Percentiles rank a stretch among this genome's conserved stretches.
phyloP scores from a whole-genome alignment of 192 early-diverging fungal genomes.

The Coemansia reversa region DNA sequence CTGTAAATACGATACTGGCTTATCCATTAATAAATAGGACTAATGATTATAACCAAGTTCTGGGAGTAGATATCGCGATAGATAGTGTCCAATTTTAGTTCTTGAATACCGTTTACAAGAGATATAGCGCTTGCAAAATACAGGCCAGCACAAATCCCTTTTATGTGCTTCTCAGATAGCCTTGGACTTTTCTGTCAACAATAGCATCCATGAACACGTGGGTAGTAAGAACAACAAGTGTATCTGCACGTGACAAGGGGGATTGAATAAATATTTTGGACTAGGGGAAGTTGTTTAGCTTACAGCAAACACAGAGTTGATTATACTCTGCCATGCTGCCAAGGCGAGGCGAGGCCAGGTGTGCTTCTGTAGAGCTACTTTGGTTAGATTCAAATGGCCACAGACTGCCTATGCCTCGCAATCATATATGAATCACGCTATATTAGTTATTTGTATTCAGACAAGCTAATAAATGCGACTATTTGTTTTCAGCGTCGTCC shows the following conservation, averaged over 20 bases:
- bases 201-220: background rate
- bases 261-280: background rate
- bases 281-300: background rate
- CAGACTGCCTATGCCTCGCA: background rate
- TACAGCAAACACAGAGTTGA: no score
- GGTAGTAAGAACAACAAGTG: background rate
- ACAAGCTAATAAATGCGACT: background rate
- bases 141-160: background rate
- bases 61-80: background rate
- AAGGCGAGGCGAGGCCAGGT: background rate
- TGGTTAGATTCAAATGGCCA: background rate
- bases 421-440: background rate
- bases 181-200: background rate
- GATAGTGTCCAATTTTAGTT: background rate
- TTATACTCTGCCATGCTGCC: background rate
- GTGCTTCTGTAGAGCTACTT: background rate
- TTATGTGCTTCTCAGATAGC: background rate
- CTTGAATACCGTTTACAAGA: background rate
- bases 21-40: conserved; percentile 19
- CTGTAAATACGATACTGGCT: conserved; percentile 46
- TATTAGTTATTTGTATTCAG: no score
- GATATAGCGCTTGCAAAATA: background rate
- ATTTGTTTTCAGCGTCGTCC: conserved; percentile 6
- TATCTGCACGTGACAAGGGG: background rate
- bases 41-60: background rate